Conservation (phyloP, 331 rosid genomes). For the Malus hybrid region DNA sequence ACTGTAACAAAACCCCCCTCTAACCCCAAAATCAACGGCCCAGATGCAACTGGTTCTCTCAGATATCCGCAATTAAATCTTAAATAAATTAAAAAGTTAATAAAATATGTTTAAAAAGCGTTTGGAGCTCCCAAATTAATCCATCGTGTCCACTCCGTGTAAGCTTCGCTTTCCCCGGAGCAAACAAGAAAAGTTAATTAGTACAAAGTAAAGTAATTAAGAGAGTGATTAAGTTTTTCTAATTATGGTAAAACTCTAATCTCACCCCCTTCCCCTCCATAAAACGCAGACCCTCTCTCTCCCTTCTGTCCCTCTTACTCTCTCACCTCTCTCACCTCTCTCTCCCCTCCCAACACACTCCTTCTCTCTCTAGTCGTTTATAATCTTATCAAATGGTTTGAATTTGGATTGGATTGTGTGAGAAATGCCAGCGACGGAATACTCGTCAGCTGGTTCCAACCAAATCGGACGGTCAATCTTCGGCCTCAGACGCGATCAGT, state of each 20-base stretch:
- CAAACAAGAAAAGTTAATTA: background rate
- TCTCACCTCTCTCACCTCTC: background rate
- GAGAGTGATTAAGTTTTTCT: background rate
- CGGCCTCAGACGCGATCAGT: conserved; percentile 29
- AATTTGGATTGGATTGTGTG: conserved; percentile 6
- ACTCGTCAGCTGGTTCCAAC: conserved; percentile 40
- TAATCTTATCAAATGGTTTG: background rate
- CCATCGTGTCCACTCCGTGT: conserved; percentile 49
- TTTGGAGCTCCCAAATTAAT: background rate
- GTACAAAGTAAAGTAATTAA: background rate
- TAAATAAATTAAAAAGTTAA: background rate
- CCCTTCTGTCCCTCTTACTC: background rate
- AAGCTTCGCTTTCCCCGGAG: conserved; percentile 9
- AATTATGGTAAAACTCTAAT: background rate
- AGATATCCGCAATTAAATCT: background rate
- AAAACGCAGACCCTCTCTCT: background rate
- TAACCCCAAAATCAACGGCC: background rate
- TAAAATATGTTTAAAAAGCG: background rate
- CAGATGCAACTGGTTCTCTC: background rate
- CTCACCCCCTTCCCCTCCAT: background rate
- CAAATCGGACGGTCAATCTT: conserved; percentile 46
- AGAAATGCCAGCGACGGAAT: conserved; percentile 66
- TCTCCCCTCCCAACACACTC: background rate
- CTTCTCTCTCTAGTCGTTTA: background rate
- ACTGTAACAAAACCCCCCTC: too few species aligned